These are phyloP conservation scores for Exophiala sp. DNA, from an alignment of 2,329 filamentous ascomycete genomes.

Conservation along the genomic window DNA sequence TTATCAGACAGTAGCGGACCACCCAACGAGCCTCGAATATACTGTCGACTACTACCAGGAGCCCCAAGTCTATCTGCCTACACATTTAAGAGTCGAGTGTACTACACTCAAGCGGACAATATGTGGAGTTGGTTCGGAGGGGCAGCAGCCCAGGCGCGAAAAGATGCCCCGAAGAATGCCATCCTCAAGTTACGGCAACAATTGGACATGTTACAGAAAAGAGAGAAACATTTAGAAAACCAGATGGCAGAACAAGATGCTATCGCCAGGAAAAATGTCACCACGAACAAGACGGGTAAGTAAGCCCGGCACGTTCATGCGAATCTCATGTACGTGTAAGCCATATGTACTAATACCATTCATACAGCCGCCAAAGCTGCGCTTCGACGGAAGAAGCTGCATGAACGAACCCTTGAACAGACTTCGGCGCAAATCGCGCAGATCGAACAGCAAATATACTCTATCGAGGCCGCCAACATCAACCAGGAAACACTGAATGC, in stretches of 20 bases:
- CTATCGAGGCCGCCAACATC: conserved; percentile 97
- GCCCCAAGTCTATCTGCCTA: too few relatives aligned
- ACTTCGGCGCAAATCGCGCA: conserved; percentile 86
- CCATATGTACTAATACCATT: not conserved
- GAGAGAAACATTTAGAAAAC: conserved; percentile 82
- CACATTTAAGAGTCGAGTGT: not conserved
- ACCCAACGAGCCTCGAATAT: conserved; percentile 1
- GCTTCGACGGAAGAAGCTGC: conserved; percentile 87
- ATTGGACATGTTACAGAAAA: conserved; percentile 96
- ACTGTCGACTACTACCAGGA: not conserved
- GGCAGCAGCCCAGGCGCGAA: conserved; percentile 74
- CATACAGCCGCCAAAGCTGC: conserved; percentile 79
- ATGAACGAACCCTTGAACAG: conserved; percentile 88
- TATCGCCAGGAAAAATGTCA: conserved; percentile 83
- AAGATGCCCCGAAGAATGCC: conserved; percentile 94
- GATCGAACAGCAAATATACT: conserved; percentile 90
- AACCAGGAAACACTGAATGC: conserved; percentile 93
- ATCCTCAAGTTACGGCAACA: conserved; percentile 84
- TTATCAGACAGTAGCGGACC: conserved; percentile 12
- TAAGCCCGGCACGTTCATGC: conserved; percentile 15
- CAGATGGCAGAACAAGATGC: conserved; percentile 92
- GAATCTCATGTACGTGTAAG: not conserved
- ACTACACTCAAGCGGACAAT: conserved; percentile 23
- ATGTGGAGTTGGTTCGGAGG: conserved; percentile 93
- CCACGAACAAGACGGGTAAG: conserved; percentile 85